Evolutionary conservation across 805 yeast species (phyloP).

Genomic region (Candida sithepensis): DNA sequence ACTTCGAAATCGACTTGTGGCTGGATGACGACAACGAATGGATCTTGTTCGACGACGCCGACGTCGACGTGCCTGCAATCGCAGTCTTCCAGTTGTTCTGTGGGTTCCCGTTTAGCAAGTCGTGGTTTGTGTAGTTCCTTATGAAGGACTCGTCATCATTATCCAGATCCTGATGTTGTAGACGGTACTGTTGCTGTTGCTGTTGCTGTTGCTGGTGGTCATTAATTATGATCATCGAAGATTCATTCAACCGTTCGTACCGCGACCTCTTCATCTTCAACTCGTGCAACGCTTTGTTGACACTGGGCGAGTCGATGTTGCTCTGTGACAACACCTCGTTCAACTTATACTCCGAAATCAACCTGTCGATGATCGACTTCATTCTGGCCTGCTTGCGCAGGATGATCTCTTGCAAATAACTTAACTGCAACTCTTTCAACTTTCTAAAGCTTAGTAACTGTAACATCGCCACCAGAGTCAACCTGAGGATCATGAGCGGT

Average conservation of each 20-base stretch:
- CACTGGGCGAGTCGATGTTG: slow-evolving; percentile 30
- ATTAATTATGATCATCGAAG: slow-evolving; percentile 15
- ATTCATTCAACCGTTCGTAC: slow-evolving; percentile 2
- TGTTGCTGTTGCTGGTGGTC: background rate
- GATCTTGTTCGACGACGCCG: slow-evolving; percentile 11
- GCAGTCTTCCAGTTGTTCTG: slow-evolving; percentile 19
- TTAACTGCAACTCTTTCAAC: slow-evolving; percentile 47
- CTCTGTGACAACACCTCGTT: slow-evolving; percentile 23
- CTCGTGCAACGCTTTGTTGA: slow-evolving; percentile 28
- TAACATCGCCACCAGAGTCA: slow-evolving; percentile 40
- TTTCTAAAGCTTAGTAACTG: slow-evolving; percentile 48
- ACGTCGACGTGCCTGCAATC: slow-evolving; percentile 18
- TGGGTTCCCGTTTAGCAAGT: slow-evolving; percentile 6
- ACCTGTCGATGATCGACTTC: slow-evolving; percentile 23
- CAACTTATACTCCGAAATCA: slow-evolving; percentile 22
- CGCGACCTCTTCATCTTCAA: slow-evolving; percentile 18
- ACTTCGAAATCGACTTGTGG: slow-evolving; percentile 16
- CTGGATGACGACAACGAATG: slow-evolving; percentile 7
- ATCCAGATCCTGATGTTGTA: background rate
- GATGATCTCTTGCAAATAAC: slow-evolving; percentile 36
- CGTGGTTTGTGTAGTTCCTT: slow-evolving; percentile 5
- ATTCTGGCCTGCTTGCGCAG: slow-evolving; percentile 35
- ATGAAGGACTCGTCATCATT: slow-evolving; percentile 10
- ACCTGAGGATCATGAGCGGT: slow-evolving; percentile 45
- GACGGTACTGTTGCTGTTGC: too few species aligned